Base-by-base conservation (phyloP, 176 grass and related monocot species). In the Ampelocalamus luodianensis region DNA sequence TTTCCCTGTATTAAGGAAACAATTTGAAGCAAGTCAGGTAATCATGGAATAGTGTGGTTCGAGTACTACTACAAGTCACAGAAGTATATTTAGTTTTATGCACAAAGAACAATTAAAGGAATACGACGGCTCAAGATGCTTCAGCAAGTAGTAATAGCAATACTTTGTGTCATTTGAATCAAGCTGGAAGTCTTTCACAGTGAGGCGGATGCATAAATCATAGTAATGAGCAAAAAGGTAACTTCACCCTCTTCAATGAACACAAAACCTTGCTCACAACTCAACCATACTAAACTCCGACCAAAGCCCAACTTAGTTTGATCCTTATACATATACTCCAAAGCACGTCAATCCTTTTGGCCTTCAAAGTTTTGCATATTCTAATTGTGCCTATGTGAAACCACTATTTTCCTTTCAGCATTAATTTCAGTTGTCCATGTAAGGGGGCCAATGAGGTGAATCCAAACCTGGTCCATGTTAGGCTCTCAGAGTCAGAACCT, bases 1-100 rank as follows among this genome's bases (percentile, higher is more conserved):
- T 89, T 84, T 2, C 91, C 96, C 96, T 98, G 87, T 43, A 81
- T 87, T 85, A 74, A 87, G 44, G 54, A 79, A 86, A 74, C 38
- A 75, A 17, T 53, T 68, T 59, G 37, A n/a, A 72, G 49, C 44
- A 48, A 85, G 40, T 78, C 65, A 38, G 45, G 22, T 72, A 78
- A 8, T 67, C 58, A 89, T 81, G 86, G 26, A 29, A 59, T 72
- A 74, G 46, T 22, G 49, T 44, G 29, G 34, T 36, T 71, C 32
- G 7, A 74, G 39, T 29, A 56, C 39, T 45, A 56, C 58, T 44
- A 23, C 23, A 65, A 72, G 54, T 16, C 37, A 67, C 51, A 77
- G 4, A 18, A 44, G 53, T 61, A 68, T 74, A 83, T 87, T 65
- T 69, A 68, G 10, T 39, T 82, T 56, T 68, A 43, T 43, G 26